phyloP scores from a whole-genome alignment of 768 basidiomycete species.

The Collybia mongolica region DNA sequence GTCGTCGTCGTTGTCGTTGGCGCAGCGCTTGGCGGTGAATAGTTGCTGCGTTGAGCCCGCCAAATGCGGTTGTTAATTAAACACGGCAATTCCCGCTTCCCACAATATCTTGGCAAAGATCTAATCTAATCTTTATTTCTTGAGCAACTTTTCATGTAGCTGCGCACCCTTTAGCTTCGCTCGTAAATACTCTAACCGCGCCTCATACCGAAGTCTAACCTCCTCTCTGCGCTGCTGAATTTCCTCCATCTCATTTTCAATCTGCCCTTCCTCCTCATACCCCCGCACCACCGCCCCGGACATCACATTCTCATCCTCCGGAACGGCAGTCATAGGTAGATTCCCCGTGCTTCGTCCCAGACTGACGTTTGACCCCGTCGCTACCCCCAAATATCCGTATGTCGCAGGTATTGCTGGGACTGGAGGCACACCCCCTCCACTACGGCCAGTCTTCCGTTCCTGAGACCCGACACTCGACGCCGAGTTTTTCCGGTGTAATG shows the following conservation, averaged over 20 bases:
- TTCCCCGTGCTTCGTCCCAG: conserved; percentile 49
- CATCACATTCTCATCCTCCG: conserved; percentile 40
- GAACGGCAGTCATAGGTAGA: conserved; percentile 49
- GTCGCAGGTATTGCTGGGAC: conserved; percentile 31
- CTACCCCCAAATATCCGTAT: conserved; percentile 30
- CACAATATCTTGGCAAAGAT: conserved; percentile 12
- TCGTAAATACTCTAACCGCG: conserved; percentile 74
- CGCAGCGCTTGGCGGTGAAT: neutral
- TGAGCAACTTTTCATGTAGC: conserved; percentile 77
- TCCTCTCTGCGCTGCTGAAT: conserved; percentile 70
- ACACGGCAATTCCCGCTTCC: conserved; percentile 24
- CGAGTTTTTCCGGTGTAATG: conserved; percentile 56
- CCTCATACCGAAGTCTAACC: conserved; percentile 70
- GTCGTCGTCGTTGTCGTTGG: conserved; percentile 3
- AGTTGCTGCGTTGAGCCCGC: conserved; percentile 3
- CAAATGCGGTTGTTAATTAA: conserved; percentile 7
- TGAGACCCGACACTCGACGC: conserved; percentile 60
- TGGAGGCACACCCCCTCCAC: conserved; percentile 27
- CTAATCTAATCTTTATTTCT: conserved; percentile 43
- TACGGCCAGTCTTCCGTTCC: conserved; percentile 21
- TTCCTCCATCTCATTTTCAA: conserved; percentile 65
- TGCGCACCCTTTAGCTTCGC: conserved; percentile 84
- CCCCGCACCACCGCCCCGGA: conserved; percentile 22
- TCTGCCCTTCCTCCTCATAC: conserved; percentile 29
- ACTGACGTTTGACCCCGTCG: conserved; percentile 43